Base-by-base conservation (phyloP, 305 asterid genomes). In the Fraxinus velutina region DNA sequence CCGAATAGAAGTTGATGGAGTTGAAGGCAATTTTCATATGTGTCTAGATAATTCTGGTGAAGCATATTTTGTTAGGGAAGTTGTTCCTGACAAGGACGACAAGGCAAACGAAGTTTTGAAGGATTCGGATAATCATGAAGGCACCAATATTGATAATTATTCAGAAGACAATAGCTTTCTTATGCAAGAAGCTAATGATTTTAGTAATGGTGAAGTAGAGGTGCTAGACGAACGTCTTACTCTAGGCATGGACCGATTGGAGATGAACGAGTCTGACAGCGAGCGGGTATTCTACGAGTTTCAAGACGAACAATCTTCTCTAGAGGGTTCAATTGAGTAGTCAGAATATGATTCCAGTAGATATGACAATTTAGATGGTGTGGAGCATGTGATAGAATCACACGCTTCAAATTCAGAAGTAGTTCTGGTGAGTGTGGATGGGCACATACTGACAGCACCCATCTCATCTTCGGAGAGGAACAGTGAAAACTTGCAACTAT, bases 41-140 rank as follows among this genome's bases (percentile, higher is more conserved):
- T 88, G 88, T 88, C 91, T 94, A 42, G 97, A 94, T 85, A 93
- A 92, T 84, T 90, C 98, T 0, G 98, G 97, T 7, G 98, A 94
- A 82, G 97, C 97, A 4, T 94, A 93, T 87, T 94, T 94, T 81
- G 88, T 94, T 30, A 85, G 90, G 81, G 97, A 94, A 86, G 87
- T 84, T 74, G 84, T 75, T 60, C 85, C 84, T 15, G 88, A 81
- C 39, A 82, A 86, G 83, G 91, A 83, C 33, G 90, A 80, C 21
- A 77, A 68, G 22, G 39, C 39, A 68, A 29, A 32, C 21, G 88
- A 79, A 44, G 76, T 72, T 72, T 76, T 83, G 34, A 84, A 83
- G 57, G 85, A 76, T 27, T 36, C 86, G 21, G 87, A 83, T 44
- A 72, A 88, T 84, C 74, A 74, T 21, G 87, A 87, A 44, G 83